Base-by-base conservation (phyloP, 129 eudicot genomes). In the Arctium minus region DNA sequence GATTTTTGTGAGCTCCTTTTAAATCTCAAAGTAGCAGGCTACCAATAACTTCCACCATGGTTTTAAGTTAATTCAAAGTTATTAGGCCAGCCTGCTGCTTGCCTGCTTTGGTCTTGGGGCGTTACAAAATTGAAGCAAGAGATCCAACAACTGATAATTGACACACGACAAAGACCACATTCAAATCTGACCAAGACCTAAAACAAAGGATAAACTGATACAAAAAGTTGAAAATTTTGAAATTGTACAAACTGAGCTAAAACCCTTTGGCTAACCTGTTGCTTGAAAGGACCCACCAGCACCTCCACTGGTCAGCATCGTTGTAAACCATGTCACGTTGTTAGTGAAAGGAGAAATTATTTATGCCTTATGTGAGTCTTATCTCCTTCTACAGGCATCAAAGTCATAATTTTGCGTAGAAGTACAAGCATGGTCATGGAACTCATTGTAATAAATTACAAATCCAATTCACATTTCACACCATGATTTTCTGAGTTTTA, bases 321-420 rank as follows among this genome's bases (percentile, higher is more conserved):
- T 37, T 36, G 27, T 33, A 9, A 27, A 53, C 29, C 13, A 1
- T 53, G 71, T 12, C 39, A 13, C 30, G 37, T 10, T 80, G 8
- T 18, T 70, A 80, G 48, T 32, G 27, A 18, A 72, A 60, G 31
- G 35, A 27, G 0, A 79, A 73, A 56, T 0, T 17, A 56, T 2
- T 8, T 27, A 53, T 62, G 31, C 74, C 79, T 39, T 13, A 73
- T 60, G 39, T 6, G 5, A 73, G 72, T 56, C 50, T 72, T 33
- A 33, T 72, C 22, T 72, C 71, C 78, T 22, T 36, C 56, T 73
- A 29, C 73, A 64, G 9, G 75, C 80, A 30, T 38, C 27, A 62
- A 39, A 30, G 75, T 81, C 85, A 82, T 42, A 67, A 44, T 32
- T 62, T 62, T 8, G 53, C 10, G 33, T 76, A 69, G 46, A 40